Conservation (phyloP, 2,329 filamentous ascomycete genomes). For the Decorospora gaudefroyi region DNA sequence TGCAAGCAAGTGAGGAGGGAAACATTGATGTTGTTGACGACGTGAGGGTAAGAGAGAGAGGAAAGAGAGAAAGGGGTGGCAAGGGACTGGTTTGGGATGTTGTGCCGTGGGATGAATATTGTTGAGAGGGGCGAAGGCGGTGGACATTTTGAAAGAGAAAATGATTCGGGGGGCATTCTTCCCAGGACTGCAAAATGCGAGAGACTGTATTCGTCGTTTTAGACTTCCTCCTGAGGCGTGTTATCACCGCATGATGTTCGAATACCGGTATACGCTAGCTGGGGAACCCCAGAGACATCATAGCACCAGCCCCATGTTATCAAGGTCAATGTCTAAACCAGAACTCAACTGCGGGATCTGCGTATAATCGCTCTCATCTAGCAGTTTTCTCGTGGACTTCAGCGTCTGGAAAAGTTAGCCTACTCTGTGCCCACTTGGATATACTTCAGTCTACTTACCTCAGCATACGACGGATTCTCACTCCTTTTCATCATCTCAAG, state of each 20-base stretch:
- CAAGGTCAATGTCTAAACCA: conserved; percentile 51
- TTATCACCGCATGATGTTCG: too few species aligned
- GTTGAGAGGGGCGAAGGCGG: neutral
- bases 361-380: conserved; percentile 49
- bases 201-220: too few species aligned
- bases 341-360: conserved; percentile 54
- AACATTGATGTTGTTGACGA: neutral
- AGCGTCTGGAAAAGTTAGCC: conserved; percentile 34
- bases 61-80: neutral
- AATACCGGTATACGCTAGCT: too few species aligned
- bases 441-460: conserved; percentile 33
- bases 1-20: neutral
- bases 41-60: neutral
- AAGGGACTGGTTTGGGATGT: conserved; percentile 4
- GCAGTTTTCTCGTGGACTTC: conserved; percentile 47
- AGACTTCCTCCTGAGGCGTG: too few species aligned
- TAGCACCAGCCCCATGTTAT: conserved; percentile 39
- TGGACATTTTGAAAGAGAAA: too few species aligned
- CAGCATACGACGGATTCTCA: conserved; percentile 47
- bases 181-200: too few species aligned
- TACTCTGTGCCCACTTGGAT: too few species aligned
- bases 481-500: conserved; percentile 51
- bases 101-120: neutral
- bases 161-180: too few species aligned
- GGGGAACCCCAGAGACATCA: conserved; percentile 18